Conservation (phyloP, 1,139 yeast species). For the Yamadazyma atlantica region DNA sequence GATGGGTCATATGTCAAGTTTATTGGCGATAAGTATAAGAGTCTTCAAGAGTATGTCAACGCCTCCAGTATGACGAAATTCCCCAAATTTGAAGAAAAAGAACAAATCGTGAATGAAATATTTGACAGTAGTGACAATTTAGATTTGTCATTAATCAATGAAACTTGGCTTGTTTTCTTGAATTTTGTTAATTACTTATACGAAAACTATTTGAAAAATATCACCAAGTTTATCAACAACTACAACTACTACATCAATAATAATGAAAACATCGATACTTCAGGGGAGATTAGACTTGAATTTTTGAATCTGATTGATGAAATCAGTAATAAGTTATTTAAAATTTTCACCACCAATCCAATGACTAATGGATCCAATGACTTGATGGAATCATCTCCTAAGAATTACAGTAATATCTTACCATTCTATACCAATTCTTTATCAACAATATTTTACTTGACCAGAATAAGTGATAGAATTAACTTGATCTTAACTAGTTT, state of each 20-base stretch:
- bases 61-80: conserved; percentile 19
- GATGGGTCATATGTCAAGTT: conserved; percentile 41
- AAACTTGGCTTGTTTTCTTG: conserved; percentile 44
- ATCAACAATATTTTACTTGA: conserved; percentile 38
- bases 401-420: conserved; percentile 36
- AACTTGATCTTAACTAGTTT: conserved; percentile 32
- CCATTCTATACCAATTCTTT: conserved; percentile 46
- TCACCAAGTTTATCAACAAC: conserved; percentile 38
- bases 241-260: conserved; percentile 32
- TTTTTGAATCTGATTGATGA: conserved; percentile 29
- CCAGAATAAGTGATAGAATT: conserved; percentile 29
- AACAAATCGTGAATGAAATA: conserved; percentile 30
- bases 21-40: conserved; percentile 41
- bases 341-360: conserved; percentile 31
- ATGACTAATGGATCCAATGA: conserved; percentile 22
- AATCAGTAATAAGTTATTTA: conserved; percentile 26
- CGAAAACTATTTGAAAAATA: conserved; percentile 29
- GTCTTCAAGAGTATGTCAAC: conserved; percentile 37
- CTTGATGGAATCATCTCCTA: conserved; percentile 39
- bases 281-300: conserved; percentile 28
- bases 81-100: conserved; percentile 26
- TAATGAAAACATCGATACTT: conserved; percentile 28
- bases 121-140: conserved; percentile 42
- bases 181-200: conserved; percentile 39
- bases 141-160: conserved; percentile 45